These are phyloP conservation scores for Lavandula angustifolia DNA, from an alignment of 257 asterid species.

Conservation along the genomic window DNA sequence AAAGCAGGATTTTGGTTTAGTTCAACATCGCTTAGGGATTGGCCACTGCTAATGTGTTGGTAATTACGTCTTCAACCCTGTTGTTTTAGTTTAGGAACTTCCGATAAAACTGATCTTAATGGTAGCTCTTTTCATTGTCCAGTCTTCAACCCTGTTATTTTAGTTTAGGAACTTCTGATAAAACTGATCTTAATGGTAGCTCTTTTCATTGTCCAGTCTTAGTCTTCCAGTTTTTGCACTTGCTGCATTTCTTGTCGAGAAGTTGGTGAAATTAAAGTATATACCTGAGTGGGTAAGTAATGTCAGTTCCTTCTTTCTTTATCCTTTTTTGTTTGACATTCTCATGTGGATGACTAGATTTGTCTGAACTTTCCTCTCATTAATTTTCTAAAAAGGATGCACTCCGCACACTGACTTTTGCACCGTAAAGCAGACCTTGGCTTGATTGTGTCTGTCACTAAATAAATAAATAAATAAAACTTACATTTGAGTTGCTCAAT, in stretches of 20 bases:
- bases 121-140: conserved; percentile 3
- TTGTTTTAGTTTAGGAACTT: conserved; percentile 2
- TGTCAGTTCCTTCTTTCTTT: conserved; percentile 16
- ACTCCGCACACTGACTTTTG: conserved; percentile 5
- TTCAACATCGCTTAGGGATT: conserved; percentile 79
- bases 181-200: not conserved
- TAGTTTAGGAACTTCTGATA: conserved; percentile 4
- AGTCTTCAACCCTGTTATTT: conserved; percentile 12
- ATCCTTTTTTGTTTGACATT: conserved; percentile 9
- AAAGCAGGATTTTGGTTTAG: conserved; percentile 87
- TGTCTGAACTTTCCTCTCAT: conserved; percentile 9
- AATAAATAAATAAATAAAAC: not conserved
- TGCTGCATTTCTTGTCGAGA: conserved; percentile 83
- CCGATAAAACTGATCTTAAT: conserved; percentile 3
- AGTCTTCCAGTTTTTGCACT: conserved; percentile 82
- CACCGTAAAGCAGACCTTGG: not conserved
- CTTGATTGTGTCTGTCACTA: conserved; percentile 6
- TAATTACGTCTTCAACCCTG: conserved; percentile 36
- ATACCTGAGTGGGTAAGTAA: conserved; percentile 71
- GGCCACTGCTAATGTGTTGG: conserved; percentile 99
- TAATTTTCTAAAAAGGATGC: conserved; percentile 1
- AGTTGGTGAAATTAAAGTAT: conserved; percentile 53
- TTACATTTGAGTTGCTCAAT: conserved; percentile 5
- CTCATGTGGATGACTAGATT: conserved; percentile 14
- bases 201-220: conserved; percentile 54